Evolutionary conservation across 257 asterid species (phyloP).

Genomic region (Nicotiana sylvestris): DNA sequence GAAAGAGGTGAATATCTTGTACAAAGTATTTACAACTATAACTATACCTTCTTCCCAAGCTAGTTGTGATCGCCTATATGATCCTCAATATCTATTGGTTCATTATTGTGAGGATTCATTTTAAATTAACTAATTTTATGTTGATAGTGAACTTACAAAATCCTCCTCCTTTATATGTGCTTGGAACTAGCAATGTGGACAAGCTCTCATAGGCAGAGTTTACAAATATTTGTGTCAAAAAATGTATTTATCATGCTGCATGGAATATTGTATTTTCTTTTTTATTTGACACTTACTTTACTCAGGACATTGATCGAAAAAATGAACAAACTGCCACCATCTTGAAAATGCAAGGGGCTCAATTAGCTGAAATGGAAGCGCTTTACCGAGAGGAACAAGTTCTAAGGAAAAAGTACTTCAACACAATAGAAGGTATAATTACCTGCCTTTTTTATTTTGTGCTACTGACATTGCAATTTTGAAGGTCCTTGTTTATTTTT

Average conservation of each 20-base stretch:
- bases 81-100: background rate
- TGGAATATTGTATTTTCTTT: background rate
- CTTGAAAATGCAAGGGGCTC: constrained; percentile 94
- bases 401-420: constrained; percentile 81
- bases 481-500: background rate
- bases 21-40: background rate
- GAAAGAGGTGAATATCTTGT: constrained; percentile 68
- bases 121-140: background rate
- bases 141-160: background rate
- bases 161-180: background rate
- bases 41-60: background rate
- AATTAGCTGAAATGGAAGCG: constrained; percentile 85
- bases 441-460: background rate
- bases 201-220: background rate
- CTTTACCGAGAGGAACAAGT: constrained; percentile 96
- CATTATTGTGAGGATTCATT: background rate
- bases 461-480: background rate
- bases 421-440: constrained; percentile 79
- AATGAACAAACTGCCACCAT: constrained; percentile 97
- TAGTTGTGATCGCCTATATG: background rate
- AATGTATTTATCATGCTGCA: background rate
- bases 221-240: background rate
- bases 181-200: background rate
- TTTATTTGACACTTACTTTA: background rate
- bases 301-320: constrained; percentile 86